Conservation (phyloP, 371 early-diverging fungal species). For the Phascolomyces articulosus region DNA sequence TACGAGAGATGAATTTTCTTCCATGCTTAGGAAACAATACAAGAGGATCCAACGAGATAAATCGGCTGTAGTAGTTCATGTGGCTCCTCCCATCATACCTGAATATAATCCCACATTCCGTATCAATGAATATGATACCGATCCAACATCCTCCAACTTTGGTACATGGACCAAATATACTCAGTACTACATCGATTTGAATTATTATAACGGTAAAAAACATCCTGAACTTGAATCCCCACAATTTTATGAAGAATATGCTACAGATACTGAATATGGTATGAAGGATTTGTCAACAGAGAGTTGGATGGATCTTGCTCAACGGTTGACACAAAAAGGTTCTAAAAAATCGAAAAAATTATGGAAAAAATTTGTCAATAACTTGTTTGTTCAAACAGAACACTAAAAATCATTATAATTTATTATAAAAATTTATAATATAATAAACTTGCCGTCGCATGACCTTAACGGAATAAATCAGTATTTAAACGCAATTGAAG, state of each 20-base stretch:
- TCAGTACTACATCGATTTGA: constrained; percentile 30
- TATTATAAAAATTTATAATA: no score
- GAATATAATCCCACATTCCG: constrained; percentile 71
- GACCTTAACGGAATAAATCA: no score
- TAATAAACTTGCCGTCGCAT: no score
- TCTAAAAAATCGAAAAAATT: constrained; percentile 10
- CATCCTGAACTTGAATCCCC: constrained; percentile 9
- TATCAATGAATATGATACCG: constrained; percentile 54
- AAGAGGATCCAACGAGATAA: constrained; percentile 2
- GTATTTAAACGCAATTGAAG: no score
- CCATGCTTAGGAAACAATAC: constrained; percentile 22
- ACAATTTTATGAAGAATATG: constrained; percentile 51
- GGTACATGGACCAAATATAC: constrained; percentile 33
- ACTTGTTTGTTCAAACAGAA: constrained; percentile 39
- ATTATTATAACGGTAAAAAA: constrained; percentile 21
- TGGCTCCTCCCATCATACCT: constrained; percentile 72
- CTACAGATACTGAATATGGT: constrained; percentile 52
- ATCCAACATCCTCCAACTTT: constrained; percentile 6
- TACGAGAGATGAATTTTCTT: constrained; percentile 5
- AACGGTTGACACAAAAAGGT: constrained; percentile 23
- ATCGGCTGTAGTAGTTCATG: constrained; percentile 48
- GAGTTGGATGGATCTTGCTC: constrained; percentile 49
- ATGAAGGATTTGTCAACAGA: constrained; percentile 54
- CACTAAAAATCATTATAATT: no score
- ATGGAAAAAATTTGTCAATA: constrained; percentile 28